These are phyloP conservation scores for Linnemannia elongata DNA, from an alignment of 192 early-diverging fungal genomes.

Conservation along the genomic window DNA sequence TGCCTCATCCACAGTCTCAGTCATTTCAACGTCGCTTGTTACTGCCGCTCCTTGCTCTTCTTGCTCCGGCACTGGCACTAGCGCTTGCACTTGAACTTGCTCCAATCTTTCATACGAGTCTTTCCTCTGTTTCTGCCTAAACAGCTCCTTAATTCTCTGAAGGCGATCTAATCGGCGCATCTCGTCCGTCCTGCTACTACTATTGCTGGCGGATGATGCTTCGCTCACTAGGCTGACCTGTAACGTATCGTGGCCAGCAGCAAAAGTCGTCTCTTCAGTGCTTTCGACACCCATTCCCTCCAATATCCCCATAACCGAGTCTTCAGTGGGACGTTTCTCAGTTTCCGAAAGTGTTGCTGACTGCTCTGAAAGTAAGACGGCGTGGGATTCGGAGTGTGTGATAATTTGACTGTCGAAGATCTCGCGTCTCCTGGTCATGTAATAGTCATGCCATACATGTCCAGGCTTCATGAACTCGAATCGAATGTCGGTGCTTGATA, in stretches of 20 bases:
- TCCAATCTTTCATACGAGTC: background rate
- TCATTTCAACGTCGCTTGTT: background rate
- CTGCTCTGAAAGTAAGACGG: background rate
- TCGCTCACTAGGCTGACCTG: background rate
- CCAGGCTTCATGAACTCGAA: constrained; percentile 29
- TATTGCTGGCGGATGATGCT: background rate
- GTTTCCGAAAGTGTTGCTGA: background rate
- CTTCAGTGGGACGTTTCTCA: background rate
- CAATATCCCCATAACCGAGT: background rate
- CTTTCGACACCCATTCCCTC: background rate
- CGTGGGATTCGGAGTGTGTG: background rate
- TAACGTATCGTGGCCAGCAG: background rate
- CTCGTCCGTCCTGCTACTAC: constrained; percentile 13
- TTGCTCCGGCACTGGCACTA: background rate
- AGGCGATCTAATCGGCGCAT: constrained; percentile 39
- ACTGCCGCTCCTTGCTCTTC: background rate
- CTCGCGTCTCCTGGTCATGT: constrained; percentile 1
- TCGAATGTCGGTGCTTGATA: constrained; percentile 1
- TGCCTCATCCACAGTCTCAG: background rate
- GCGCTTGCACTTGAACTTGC: background rate
- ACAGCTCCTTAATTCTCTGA: constrained; percentile 40
- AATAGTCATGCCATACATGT: constrained; percentile 39
- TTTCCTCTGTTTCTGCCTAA: constrained; percentile 26
- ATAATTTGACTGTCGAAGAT: background rate
- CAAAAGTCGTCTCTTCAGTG: background rate